phyloP scores from a whole-genome alignment of 805 yeast species.

The Ogataea parapolymorpha region DNA sequence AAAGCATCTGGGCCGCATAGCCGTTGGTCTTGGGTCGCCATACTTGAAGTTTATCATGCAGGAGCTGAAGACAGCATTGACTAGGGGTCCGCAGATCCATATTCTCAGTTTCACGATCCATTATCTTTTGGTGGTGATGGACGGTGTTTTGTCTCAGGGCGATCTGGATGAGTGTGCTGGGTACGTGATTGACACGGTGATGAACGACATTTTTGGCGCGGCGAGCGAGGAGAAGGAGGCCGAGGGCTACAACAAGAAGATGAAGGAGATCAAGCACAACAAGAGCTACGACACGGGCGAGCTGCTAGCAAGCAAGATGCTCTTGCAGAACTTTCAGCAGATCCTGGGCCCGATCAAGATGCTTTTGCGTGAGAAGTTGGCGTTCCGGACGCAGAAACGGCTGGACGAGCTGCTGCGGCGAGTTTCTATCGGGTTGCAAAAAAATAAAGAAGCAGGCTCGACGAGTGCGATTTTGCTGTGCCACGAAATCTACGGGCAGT shows the following conservation, averaged over 20 bases:
- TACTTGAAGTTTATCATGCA: constrained; percentile 72
- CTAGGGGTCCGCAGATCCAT: constrained; percentile 91
- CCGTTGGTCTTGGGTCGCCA: constrained; percentile 62
- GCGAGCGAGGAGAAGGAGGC: constrained; percentile 94
- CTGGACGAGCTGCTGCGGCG: constrained; percentile 76
- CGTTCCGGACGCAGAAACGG: constrained; percentile 66
- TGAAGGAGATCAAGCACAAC: constrained; percentile 87
- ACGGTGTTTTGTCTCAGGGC: constrained; percentile 48
- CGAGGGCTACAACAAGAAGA: constrained; percentile 79
- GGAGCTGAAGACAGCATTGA: constrained; percentile 74
- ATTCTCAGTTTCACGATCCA: constrained; percentile 88
- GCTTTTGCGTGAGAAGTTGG: constrained; percentile 59
- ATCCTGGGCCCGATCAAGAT: constrained; percentile 69
- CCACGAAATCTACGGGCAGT: constrained; percentile 63
- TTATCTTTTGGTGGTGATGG: constrained; percentile 55
- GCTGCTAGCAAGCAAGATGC: constrained; percentile 62
- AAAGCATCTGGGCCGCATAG: constrained; percentile 64
- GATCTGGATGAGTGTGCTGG: constrained; percentile 66
- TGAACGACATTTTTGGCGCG: constrained; percentile 91
- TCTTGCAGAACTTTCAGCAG: constrained; percentile 51
- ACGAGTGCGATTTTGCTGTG: constrained; percentile 65
- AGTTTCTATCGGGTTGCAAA: constrained; percentile 73
- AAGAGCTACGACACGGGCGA: constrained; percentile 89
- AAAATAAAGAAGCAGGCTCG: constrained; percentile 56
- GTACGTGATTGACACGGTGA: constrained; percentile 63